Evolutionary conservation across 1,139 yeast genomes (phyloP), one percentile per base, ranked within the genome.

Genomic region (Neolecta irregularis): DNA sequence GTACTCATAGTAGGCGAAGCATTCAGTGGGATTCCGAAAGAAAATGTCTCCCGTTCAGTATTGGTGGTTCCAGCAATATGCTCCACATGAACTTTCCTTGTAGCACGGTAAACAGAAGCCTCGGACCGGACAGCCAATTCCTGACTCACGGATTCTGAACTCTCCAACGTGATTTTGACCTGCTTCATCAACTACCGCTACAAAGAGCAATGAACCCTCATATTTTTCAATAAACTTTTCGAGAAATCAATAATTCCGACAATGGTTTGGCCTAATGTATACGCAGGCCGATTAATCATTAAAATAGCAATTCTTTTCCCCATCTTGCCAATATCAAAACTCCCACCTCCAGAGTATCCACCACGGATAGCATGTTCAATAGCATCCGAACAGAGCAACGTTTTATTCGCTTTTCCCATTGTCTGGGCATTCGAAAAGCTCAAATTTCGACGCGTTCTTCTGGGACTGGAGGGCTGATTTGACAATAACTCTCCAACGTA

Each of bases 241-340:
- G 30, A 26, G 20, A 26, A 26, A 26, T 26, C 30, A 6, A 26
- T 11, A 12, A 26, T 15, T 5, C 30, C 30, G 5, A 5, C 11
- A 19, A 26, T 26, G 18, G 30, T 26, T 12, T 26, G 22, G 2
- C 30, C 30, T 12, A 26, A 5, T 5, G 11, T 26, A 12, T 26
- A 26, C 11, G 13, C 18, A 19, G 15, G 13, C 20, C 20, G 18
- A 9, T n/a, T n/a, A 5, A 26, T 13, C 11, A 22, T 19, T 26
- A 26, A 12, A 13, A 26, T 11, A 6, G 22, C 30, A 7, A 26
- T 26, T 26, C 18, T 13, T 11, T 26, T 26, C n/a, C 30, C 30
- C 18, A 19, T 26, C 7, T 26, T 26, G 20, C 20, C 20, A 26
- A 26, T 26, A 26, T 26, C 20, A 12, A 26, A 26, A 19, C n/a